Conservation (phyloP, 2,329 filamentous ascomycete genomes). For the Dryadomyces quercus-mongolicae region DNA sequence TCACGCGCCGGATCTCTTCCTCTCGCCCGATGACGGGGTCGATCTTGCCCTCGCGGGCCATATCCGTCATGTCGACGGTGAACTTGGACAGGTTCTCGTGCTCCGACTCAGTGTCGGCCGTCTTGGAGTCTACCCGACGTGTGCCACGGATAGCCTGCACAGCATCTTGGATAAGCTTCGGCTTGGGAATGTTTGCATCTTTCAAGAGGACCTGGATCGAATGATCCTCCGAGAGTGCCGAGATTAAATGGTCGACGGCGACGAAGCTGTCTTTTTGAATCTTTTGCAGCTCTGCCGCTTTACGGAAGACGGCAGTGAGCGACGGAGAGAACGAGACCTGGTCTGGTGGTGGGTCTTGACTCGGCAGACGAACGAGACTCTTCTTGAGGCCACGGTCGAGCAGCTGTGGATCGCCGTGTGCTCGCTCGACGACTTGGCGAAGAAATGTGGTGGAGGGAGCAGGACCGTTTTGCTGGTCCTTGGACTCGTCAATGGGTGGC, state of each 20-base stretch:
- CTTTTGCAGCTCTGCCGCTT: slow-evolving; percentile 82
- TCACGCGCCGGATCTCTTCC: slow-evolving; percentile 85
- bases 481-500: slow-evolving; percentile 61
- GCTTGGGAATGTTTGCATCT: slow-evolving; percentile 83
- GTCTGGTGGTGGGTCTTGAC: slow-evolving; percentile 90
- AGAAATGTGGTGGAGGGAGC: slow-evolving; percentile 65
- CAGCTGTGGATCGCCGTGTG: slow-evolving; percentile 81
- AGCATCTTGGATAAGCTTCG: slow-evolving; percentile 83
- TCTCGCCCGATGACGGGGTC: slow-evolving; percentile 95
- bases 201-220: slow-evolving; percentile 62
- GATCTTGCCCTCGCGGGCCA: slow-evolving; percentile 95
- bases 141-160: slow-evolving; percentile 86
- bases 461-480: slow-evolving; percentile 69
- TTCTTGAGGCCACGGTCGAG: slow-evolving; percentile 89
- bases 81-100: slow-evolving; percentile 96
- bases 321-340: slow-evolving; percentile 69
- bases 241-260: slow-evolving; percentile 89
- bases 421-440: slow-evolving; percentile 85
- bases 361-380: slow-evolving; percentile 76
- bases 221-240: slow-evolving; percentile 67
- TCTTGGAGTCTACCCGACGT: slow-evolving; percentile 88
- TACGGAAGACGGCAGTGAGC: slow-evolving; percentile 71
- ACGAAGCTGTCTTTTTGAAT: slow-evolving; percentile 96
- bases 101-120: slow-evolving; percentile 82
- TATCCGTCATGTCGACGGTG: slow-evolving; percentile 94